Evolutionary conservation across 1,284 basidiomycete species (phyloP), one percentile per base, ranked within the genome.

Genomic region (Tremellales sp.): DNA sequence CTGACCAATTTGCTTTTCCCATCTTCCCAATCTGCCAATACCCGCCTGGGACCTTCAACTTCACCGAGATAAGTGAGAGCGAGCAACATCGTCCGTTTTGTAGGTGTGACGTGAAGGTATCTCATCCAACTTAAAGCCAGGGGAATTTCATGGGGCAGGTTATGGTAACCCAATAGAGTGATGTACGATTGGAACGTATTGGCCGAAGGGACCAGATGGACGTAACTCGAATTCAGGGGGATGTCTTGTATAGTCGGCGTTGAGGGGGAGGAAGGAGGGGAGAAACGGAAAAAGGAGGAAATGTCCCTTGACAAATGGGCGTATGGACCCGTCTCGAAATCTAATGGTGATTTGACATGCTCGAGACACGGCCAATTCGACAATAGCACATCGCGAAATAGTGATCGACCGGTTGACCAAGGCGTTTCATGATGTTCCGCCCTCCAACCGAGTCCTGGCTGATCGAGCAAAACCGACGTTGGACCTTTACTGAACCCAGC

Each of bases 101-200:
- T 74, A 0, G 87, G 87, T 22, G 43, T 36, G 12, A 90, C 72
- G 0, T 70, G 68, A 13, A 88, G 62, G 19, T 75, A 75, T 2
- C 80, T 79, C 87, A 89, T 89, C 86, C 88, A 91, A 4, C 81
- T 82, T 2, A 93, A 73, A 2, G 78, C 77, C n/a, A 80, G 75
- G 0, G 87, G 83, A 29, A 91, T 83, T 63, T 86, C 82, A 0
- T 72, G 65, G 3, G 79, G 74, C 1, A 76, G 76, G 1, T 70
- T 66, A 37, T 79, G 77, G 3, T 80, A 68, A 0, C 81, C 82
- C 11, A 88, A 78, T 1, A 91, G 76, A 26, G 77, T 67, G 41
- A 91, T 77, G 62, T 87, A 86, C 7, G 82, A 65, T 23, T 80
- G 76, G 64, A 83, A 88, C 12, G 79, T 77, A 17, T 58, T 59